A percentile compares a stretch with the other conserved stretches of the same genome.
Conservation (phyloP, 2,329 filamentous ascomycete species). For the Aspergillus ruber region DNA sequence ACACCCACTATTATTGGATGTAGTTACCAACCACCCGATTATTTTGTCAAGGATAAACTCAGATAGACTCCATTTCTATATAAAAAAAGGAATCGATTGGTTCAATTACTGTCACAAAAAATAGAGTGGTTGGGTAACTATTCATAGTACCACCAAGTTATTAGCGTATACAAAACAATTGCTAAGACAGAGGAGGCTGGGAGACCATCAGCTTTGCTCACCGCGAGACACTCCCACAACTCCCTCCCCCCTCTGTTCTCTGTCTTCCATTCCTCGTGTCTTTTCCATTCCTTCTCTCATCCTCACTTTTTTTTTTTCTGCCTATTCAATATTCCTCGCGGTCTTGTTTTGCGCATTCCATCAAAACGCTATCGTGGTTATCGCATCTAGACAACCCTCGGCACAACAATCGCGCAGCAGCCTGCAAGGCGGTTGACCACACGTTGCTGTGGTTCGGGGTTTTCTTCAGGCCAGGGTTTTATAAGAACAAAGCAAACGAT, state of each 20-base stretch:
- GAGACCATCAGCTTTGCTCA: constrained; percentile 5
- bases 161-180: not conserved
- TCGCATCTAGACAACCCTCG: not conserved
- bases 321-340: not conserved
- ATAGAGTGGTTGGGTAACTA: constrained; percentile 29
- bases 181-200: constrained; percentile 22
- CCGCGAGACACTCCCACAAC: not conserved
- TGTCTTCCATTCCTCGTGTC: constrained; percentile 7
- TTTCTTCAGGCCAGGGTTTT: not conserved
- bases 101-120: constrained; percentile 15
- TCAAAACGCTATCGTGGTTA: not conserved
- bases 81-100: not conserved
- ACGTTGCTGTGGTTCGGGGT: not conserved
- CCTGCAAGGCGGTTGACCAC: not conserved
- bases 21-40: too few species aligned
- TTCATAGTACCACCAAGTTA: constrained; percentile 5
- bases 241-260: constrained; percentile 7
- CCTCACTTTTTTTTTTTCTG: constrained; percentile 11
- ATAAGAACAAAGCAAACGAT: not conserved
- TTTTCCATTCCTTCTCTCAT: constrained; percentile 1
- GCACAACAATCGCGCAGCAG: not conserved
- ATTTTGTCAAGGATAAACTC: too few species aligned
- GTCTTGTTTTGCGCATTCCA: not conserved
- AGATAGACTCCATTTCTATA: not conserved
- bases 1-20: too few species aligned